Percentiles rank a stretch among this genome's conserved stretches.
Conservation (phyloP, 192 early-diverging fungal genomes). For the Rhizophagus clarus region DNA sequence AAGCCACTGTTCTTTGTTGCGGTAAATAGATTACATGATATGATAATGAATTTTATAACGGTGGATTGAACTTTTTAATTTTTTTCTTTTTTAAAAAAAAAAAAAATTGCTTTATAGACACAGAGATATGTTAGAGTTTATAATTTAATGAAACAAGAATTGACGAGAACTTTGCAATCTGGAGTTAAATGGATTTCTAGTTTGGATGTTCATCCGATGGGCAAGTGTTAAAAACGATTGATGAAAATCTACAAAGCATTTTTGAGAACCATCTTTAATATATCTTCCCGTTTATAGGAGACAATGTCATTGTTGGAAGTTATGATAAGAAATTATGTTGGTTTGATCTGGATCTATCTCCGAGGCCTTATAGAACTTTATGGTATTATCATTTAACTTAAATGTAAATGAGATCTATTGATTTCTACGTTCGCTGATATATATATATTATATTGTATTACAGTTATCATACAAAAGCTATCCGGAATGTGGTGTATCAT, state of each 20-base stretch:
- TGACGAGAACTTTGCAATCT: constrained; percentile 80
- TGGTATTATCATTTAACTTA: constrained; percentile 51
- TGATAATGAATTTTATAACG: background rate
- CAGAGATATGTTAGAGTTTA: constrained; percentile 94
- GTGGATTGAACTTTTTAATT: no score
- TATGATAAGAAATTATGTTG: constrained; percentile 95
- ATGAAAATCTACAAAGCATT: background rate
- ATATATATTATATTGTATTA: background rate
- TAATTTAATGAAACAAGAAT: constrained; percentile 87
- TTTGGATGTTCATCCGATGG: constrained; percentile 91
- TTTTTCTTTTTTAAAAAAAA: no score
- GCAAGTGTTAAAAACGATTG: constrained; percentile 35
- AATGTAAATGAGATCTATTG: no score
- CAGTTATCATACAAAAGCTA: constrained; percentile 84
- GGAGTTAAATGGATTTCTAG: constrained; percentile 95
- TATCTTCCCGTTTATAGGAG: constrained; percentile 45
- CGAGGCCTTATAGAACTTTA: constrained; percentile 92
- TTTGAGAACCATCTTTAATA: constrained; percentile 15
- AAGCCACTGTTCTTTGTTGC: constrained; percentile 92
- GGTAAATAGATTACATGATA: constrained; percentile 43
- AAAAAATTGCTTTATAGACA: constrained; percentile 56
- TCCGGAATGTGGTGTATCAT: constrained; percentile 87
- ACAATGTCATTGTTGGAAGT: constrained; percentile 94
- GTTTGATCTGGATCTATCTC: constrained; percentile 95
- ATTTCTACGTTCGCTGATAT: background rate